Evolutionary conservation across 2,329 filamentous ascomycete genomes (phyloP), one percentile per base, ranked within the genome.

Genomic region (Chlorencoelia australis): DNA sequence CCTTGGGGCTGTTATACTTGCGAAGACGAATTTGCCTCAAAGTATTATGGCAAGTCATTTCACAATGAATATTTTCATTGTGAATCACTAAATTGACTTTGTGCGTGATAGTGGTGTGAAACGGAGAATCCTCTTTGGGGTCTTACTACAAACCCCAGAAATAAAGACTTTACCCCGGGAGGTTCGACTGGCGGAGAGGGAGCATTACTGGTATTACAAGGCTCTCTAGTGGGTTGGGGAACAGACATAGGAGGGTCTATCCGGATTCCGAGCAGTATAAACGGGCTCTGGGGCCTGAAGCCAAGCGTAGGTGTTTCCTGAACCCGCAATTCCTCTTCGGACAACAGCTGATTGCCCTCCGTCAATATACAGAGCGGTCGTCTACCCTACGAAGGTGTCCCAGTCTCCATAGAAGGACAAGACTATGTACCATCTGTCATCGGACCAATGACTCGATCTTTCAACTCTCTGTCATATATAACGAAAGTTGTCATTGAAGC

Each of bases 1-100:
- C 14, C 7, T 84, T 4, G 82, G 88, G 15, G 86, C 87, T 1
- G 71, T 94, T 1, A 86, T 87, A 0, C 93, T 27, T 49, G n/a
- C n/a, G n/a, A n/a, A n/a, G n/a, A n/a, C n/a, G n/a, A n/a, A n/a
- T n/a, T n/a, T n/a, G n/a, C n/a, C n/a, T n/a, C n/a, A n/a, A n/a
- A n/a, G n/a, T n/a, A n/a, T n/a, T n/a, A n/a, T n/a, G n/a, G n/a
- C n/a, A n/a, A n/a, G n/a, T n/a, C n/a, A n/a, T n/a, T n/a, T n/a
- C n/a, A n/a, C n/a, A n/a, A n/a, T n/a, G n/a, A n/a, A n/a, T n/a
- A n/a, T n/a, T n/a, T n/a, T n/a, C n/a, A n/a, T n/a, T n/a, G n/a
- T n/a, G n/a, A n/a, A n/a, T n/a, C n/a, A n/a, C n/a, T n/a, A n/a
- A n/a, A n/a, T n/a, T n/a, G n/a, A n/a, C n/a, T n/a, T n/a, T n/a